Evolutionary conservation across 768 basidiomycete genomes (phyloP), one percentile per base, ranked within the genome.

Genomic region (Saitozyma podzolica): DNA sequence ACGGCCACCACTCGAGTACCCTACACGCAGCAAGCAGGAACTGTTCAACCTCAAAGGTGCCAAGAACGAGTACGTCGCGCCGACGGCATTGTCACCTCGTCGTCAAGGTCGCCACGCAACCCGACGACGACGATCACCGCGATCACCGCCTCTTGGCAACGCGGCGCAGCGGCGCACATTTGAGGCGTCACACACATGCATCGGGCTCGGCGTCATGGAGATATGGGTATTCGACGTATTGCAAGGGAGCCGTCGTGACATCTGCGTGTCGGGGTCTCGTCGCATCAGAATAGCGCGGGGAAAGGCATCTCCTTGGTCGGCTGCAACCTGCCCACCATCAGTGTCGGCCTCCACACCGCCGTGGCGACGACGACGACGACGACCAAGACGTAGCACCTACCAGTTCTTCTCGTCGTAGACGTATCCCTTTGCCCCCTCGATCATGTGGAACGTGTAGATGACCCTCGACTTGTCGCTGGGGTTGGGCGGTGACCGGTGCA

Each of bases 401-500:
- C 94, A 96, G 75, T 96, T 97, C 85, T 90, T 91, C 72, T 86
- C 84, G 64, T 97, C 95, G 61, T 94, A 96, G 47, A 61, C 49
- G 6, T 62, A 61, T 2, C 71, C 77, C 74, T 80, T 8, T 84
- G 80, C 20, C 86, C 88, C 47, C 84, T 84, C 17, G 84, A 88
- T 72, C 95, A 80, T 81, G 59, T 81, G 94, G 79, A 96, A 97
- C 0, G 96, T 98, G 76, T 98, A 99, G 39, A 94, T 94, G 59
- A 82, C 80, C 8, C 96, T 85, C 1, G 91, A 91, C 64, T 87
- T 83, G 19, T 85, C 82, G 58, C 90, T 91, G 0, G 84, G 84
- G 77, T 99, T 99, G 58, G 86, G 85, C 75, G 91, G 90, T 0
- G 90, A 92, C 76, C 92, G 92, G 81, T 99, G 96, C 63, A 96